phyloP scores from a whole-genome alignment of 2,329 filamentous ascomycete genomes.

The Fusarium haematococcum region DNA sequence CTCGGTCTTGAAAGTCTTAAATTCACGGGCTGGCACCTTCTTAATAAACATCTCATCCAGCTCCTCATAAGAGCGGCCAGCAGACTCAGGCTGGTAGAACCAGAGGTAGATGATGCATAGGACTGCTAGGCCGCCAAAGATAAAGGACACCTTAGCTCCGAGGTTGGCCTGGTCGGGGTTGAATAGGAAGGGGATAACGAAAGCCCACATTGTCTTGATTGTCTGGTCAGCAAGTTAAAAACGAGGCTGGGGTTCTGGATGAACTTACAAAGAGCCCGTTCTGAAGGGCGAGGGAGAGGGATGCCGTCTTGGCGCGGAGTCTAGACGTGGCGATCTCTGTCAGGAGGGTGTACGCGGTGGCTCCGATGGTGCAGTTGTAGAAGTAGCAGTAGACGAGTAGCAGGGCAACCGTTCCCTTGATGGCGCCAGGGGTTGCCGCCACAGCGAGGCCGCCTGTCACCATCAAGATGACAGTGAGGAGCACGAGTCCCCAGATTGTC shows the following conservation, averaged over 20 bases:
- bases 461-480: conserved; percentile 24
- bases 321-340: conserved; percentile 32
- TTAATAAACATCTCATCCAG: conserved; percentile 45
- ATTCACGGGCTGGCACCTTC: conserved; percentile 40
- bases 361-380: conserved; percentile 37
- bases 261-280: conserved; percentile 31
- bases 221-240: background rate
- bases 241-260: rapidly evolving
- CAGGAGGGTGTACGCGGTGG: conserved; percentile 32
- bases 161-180: conserved; percentile 38
- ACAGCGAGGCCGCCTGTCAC: conserved; percentile 30
- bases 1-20: conserved; percentile 38
- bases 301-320: conserved; percentile 32
- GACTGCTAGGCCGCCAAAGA: conserved; percentile 51
- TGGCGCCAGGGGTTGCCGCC: conserved; percentile 15
- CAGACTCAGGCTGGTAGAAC: conserved; percentile 53
- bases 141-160: conserved; percentile 35
- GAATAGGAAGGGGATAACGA: conserved; percentile 38
- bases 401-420: conserved; percentile 29
- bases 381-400: conserved; percentile 32
- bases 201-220: conserved; percentile 30
- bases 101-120: conserved; percentile 49
- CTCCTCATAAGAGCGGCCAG: conserved; percentile 42
- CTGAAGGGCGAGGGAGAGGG: conserved; percentile 32
- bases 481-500: conserved; percentile 23